These are phyloP conservation scores for Penicillium italicum DNA, from an alignment of 2,329 filamentous ascomycete species.

Conservation along the genomic window DNA sequence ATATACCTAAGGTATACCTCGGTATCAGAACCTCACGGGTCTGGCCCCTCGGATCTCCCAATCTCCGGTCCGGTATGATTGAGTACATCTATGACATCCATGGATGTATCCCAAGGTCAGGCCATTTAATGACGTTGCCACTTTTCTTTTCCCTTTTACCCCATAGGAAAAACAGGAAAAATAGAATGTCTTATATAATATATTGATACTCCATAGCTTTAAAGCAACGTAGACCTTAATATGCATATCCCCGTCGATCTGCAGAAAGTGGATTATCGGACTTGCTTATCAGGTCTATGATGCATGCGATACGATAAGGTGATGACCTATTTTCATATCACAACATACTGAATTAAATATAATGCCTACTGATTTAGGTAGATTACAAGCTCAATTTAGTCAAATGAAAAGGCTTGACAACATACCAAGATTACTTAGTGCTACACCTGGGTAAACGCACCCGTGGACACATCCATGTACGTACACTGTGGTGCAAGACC, in stretches of 20 bases:
- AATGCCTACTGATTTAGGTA: neutral
- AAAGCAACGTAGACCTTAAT: neutral
- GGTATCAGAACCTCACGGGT: neutral
- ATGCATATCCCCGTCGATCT: constrained; percentile 4
- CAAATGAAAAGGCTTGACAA: neutral
- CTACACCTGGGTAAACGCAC: no score
- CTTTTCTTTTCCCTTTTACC: neutral
- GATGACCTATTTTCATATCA: neutral
- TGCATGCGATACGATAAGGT: neutral
- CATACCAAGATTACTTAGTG: neutral
- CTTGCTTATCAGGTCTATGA: neutral
- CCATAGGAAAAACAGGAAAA: neutral
- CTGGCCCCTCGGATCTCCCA: neutral
- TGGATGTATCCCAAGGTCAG: neutral
- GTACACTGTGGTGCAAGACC: neutral
- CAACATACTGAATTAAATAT: neutral
- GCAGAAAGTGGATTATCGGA: constrained; percentile 1
- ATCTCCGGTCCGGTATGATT: neutral
- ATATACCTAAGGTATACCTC: neutral
- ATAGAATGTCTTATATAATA: neutral
- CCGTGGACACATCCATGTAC: neutral
- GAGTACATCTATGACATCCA: no score
- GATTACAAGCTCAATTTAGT: neutral
- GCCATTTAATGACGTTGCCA: constrained; percentile 5
- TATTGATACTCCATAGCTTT: neutral